Base-by-base conservation (phyloP, 495 filamentous ascomycete genomes). In the Neurospora sp. region DNA sequence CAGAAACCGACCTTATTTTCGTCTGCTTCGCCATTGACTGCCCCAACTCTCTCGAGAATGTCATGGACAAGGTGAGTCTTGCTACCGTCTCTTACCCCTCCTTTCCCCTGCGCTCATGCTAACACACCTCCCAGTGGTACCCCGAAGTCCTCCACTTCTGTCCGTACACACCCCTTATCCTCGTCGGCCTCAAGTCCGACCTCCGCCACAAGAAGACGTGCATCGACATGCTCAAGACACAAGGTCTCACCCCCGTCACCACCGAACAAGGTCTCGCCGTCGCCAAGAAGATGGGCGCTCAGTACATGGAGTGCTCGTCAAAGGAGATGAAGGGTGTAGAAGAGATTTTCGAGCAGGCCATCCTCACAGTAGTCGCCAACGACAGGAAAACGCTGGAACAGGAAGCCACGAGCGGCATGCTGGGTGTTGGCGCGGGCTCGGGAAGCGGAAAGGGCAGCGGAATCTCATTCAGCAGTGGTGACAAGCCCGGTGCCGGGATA, bases 11-110 rank as follows among this genome's bases (percentile, higher is more conserved):
- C 81, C 89, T 99, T 18, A 87, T 98, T 48, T 98, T 99, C 81
- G 96, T 99, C 76, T 99, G 96, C 86, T 99, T 99, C 84, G 96
- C 96, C 73, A 96, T 99, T 75, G 96, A 99, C 85, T 99, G 96
- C 82, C 96, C 96, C 20, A 97, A 97, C 79, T 98, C 96, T 10
- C 84, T 99, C 69, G 96, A 99, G 77, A 99, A 99, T 79, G 96
- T 99, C 71, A 91, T 98, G 86, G 96, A 99, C 85, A 99, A 99
- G 90, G 96, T 97, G 81, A 72, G 86, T 78, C 41, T 39, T 37
- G 27, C 16, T 46, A 39, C 35, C 70, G 27, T 48, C 42, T 70
- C 1, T 70, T 46, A 39, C 39, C 23, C 20, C 48, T 46, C 41
- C 48, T 9, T 54, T 35, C 39, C 42, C 69, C 31, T 18, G 12